These are phyloP conservation scores for Trichophyton rubrum DNA, from an alignment of 2,329 filamentous ascomycete genomes.

Conservation along the genomic window DNA sequence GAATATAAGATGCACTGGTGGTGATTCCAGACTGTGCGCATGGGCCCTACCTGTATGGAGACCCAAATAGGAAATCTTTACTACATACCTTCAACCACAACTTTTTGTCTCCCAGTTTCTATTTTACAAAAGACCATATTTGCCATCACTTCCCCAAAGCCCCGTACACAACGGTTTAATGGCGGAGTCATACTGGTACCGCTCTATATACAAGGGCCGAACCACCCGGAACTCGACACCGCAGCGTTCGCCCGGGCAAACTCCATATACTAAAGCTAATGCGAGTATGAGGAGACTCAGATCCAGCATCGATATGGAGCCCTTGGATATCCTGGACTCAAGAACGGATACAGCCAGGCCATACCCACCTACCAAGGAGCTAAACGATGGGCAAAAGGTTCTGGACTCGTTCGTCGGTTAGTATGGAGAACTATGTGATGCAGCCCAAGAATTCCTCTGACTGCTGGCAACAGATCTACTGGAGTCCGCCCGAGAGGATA, in stretches of 20 bases:
- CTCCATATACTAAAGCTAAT: background rate
- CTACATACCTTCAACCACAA: background rate
- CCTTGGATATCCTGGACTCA: background rate
- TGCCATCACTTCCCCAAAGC: background rate
- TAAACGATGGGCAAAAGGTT: background rate
- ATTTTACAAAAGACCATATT: background rate
- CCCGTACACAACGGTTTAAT: background rate
- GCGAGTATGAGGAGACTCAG: background rate
- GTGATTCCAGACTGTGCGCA: background rate
- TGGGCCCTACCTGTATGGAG: background rate
- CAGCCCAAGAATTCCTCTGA: background rate
- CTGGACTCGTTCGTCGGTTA: background rate
- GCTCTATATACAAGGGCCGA: background rate
- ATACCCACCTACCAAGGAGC: background rate
- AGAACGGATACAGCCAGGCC: background rate
- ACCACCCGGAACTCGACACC: too few species aligned
- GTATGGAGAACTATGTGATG: background rate
- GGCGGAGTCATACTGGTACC: background rate
- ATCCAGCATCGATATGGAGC: background rate
- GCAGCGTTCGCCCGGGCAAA: background rate
- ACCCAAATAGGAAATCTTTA: conserved; percentile 1
- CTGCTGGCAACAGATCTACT: conserved; percentile 8
- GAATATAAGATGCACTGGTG: too few species aligned
- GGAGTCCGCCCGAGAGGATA: conserved; percentile 9
- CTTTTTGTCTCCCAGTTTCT: background rate